Evolutionary conservation across 1,284 basidiomycete species (phyloP).

Genomic region (Ustilago trichophora): DNA sequence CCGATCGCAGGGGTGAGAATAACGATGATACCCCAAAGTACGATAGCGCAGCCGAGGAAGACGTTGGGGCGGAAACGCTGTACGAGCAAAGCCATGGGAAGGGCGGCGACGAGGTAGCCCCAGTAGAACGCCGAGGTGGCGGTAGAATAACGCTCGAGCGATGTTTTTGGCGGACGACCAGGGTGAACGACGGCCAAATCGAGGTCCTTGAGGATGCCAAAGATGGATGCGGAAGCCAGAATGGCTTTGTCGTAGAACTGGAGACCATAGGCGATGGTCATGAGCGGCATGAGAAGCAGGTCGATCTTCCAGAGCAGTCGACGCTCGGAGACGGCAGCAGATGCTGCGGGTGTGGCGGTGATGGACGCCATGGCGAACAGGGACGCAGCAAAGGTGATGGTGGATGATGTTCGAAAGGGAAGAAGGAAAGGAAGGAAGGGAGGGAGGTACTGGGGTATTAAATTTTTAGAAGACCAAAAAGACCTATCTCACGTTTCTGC

Average conservation of each 20-base stretch:
- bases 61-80: conserved; percentile 68
- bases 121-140: conserved; percentile 68
- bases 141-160: conserved; percentile 48
- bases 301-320: conserved; percentile 50
- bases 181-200: conserved; percentile 54
- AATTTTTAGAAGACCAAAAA: not conserved
- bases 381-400: too few species aligned
- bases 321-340: conserved; percentile 29
- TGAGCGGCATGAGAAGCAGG: conserved; percentile 67
- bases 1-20: conserved; percentile 68
- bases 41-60: conserved; percentile 51
- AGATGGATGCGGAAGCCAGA: conserved; percentile 69
- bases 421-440: too few species aligned
- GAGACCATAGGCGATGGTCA: conserved; percentile 69
- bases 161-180: conserved; percentile 60
- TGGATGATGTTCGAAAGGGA: too few species aligned
- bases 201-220: conserved; percentile 69
- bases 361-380: too few species aligned
- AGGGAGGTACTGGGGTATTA: too few species aligned
- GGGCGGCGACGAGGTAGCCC: conserved; percentile 69
- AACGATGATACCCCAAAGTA: conserved; percentile 69
- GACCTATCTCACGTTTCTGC: not conserved
- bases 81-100: conserved; percentile 69
- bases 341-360: not conserved
- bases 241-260: conserved; percentile 71